A percentile compares a stretch with the other conserved stretches of the same genome.
Evolutionary conservation across 2,329 filamentous ascomycete species (phyloP).

Genomic region (Clonostachys sp.): DNA sequence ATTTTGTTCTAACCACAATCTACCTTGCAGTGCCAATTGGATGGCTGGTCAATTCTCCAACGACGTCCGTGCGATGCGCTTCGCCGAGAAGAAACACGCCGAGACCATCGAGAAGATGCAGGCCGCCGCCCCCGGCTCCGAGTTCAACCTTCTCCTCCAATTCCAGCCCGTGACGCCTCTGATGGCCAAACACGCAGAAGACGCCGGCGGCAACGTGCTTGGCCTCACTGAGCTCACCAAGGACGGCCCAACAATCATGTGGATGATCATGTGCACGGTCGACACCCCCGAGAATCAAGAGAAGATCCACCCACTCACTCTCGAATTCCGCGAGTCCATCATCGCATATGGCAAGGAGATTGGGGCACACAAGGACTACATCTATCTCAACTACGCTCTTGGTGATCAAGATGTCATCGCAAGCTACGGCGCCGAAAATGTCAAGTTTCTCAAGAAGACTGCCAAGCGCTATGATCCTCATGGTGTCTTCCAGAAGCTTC

Average conservation of each 20-base stretch:
- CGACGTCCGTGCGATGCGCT: neutral
- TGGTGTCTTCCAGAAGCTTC: constrained; percentile 4
- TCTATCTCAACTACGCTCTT: constrained; percentile 2
- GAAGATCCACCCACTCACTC: neutral
- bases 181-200: constrained; percentile 4
- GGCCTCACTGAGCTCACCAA: constrained; percentile 5
- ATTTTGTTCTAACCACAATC: neutral
- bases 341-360: constrained; percentile 2
- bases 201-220: constrained; percentile 4
- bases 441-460: constrained; percentile 4
- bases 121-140: constrained; percentile 6
- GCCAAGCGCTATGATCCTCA: constrained; percentile 7
- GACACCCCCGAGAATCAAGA: constrained; percentile 1
- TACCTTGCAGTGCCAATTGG: neutral
- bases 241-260: constrained; percentile 7
- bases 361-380: constrained; percentile 4
- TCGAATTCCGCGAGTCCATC: constrained; percentile 2
- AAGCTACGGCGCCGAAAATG: constrained; percentile 5
- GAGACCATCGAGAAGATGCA: constrained; percentile 10
- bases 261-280: constrained; percentile 4
- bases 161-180: constrained; percentile 8
- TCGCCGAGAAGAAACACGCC: neutral
- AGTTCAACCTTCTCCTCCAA: constrained; percentile 9
- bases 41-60: neutral
- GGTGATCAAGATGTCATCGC: constrained; percentile 4